A percentile compares a stretch with the other conserved stretches of the same genome.
These are phyloP conservation scores for Limnomonas spitsbergensis DNA, from an alignment of 139 green algal species.

Conservation along the genomic window DNA sequence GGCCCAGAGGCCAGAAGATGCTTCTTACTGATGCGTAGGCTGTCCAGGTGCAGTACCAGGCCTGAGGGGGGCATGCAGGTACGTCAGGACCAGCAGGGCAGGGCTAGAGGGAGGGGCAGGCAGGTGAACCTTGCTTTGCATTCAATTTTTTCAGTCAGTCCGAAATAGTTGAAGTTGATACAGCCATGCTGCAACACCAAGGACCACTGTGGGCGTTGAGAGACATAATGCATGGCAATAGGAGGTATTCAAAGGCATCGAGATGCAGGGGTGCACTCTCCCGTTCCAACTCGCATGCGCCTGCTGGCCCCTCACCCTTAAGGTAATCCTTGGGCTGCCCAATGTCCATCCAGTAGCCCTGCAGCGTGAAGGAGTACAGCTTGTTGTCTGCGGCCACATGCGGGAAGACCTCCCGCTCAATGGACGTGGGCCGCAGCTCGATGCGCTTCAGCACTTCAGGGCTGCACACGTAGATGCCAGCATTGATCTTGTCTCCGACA, in stretches of 20 bases:
- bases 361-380: constrained; percentile 86
- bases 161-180: too few species aligned
- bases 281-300: too few species aligned
- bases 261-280: too few species aligned
- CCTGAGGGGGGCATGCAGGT: constrained; percentile 27
- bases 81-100: background rate
- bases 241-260: too few species aligned
- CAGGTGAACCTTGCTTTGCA: too few species aligned
- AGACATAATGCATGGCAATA: too few species aligned
- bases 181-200: too few species aligned
- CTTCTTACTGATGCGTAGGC: constrained; percentile 54
- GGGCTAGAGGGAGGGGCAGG: background rate
- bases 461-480: constrained; percentile 90
- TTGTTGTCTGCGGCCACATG: constrained; percentile 78
- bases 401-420: constrained; percentile 95
- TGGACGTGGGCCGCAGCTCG: constrained; percentile 86
- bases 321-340: constrained; percentile 77
- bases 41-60: constrained; percentile 84
- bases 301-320: constrained; percentile 7
- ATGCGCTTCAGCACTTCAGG: constrained; percentile 88
- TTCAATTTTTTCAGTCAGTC: too few species aligned
- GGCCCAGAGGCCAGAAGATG: constrained; percentile 54
- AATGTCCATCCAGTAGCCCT: constrained; percentile 98
- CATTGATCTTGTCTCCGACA: constrained; percentile 99
- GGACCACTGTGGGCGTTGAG: too few species aligned